These are phyloP conservation scores for Vigna radiata DNA, from an alignment of 306 rosid species.

Conservation along the genomic window DNA sequence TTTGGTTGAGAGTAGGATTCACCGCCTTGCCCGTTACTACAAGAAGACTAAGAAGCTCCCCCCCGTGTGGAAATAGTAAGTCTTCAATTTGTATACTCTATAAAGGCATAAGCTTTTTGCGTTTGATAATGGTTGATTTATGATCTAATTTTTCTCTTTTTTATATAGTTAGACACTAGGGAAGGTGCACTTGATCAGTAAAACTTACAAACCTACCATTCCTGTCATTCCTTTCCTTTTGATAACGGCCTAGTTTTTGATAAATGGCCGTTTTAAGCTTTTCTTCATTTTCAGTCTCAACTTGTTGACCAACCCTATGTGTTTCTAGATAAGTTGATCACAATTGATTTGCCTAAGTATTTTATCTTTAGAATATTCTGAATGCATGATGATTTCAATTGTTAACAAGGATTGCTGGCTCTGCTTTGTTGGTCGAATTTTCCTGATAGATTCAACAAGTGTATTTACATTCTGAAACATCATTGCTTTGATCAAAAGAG, in stretches of 20 bases:
- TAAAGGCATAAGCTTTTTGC: neutral
- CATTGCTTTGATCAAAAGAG: neutral
- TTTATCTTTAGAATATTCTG: neutral
- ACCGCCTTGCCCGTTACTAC: conserved; percentile 77
- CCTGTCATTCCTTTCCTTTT: neutral
- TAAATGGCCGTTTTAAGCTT: neutral
- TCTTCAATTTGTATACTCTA: neutral
- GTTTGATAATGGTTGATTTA: neutral
- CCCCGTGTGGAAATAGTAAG: conserved; percentile 85
- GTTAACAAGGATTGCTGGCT: neutral
- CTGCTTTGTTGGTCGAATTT: neutral
- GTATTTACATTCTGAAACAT: neutral
- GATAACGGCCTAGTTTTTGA: neutral
- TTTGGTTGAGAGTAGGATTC: conserved; percentile 88
- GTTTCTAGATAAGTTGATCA: neutral
- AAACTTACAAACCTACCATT: neutral
- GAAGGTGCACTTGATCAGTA: neutral
- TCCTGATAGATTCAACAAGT: neutral
- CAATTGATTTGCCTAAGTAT: neutral
- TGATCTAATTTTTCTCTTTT: neutral
- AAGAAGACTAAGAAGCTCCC: conserved; percentile 90
- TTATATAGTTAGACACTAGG: neutral
- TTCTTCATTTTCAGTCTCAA: no score
- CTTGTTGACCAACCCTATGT: neutral
- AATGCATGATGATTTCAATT: neutral